A percentile compares a stretch with the other conserved stretches of the same genome.
These are phyloP conservation scores for Annulohypoxylon nitens DNA, from an alignment of 495 filamentous ascomycete species.

Conservation along the genomic window DNA sequence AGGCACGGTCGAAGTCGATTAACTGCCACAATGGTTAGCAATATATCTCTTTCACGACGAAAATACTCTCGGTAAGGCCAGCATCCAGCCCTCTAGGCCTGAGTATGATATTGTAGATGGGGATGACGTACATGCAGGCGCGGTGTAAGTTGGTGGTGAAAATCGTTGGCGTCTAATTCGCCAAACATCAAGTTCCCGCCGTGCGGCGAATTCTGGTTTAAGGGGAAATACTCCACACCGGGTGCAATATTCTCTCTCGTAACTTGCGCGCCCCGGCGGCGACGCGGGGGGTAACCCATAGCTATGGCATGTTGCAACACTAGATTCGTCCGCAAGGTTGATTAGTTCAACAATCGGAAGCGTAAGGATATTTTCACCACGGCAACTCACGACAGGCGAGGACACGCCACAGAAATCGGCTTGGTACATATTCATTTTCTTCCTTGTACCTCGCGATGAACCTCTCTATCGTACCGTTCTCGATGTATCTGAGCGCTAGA, in stretches of 20 bases:
- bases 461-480: not conserved
- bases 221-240: too few relatives aligned
- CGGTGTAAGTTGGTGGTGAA: slow-evolving; percentile 24
- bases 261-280: too few relatives aligned
- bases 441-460: not conserved
- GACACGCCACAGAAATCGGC: slow-evolving; percentile 39
- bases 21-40: slow-evolving; percentile 26
- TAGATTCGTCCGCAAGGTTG: not conserved
- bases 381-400: slow-evolving; percentile 40
- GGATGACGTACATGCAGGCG: slow-evolving; percentile 25
- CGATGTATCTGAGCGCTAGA: slow-evolving; percentile 38
- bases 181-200: slow-evolving; percentile 27
- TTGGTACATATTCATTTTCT: not conserved
- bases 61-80: not conserved
- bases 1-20: slow-evolving; percentile 44
- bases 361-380: too few relatives aligned
- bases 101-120: not conserved
- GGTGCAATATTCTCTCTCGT: not conserved
- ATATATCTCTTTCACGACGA: not conserved
- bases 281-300: slow-evolving; percentile 33
- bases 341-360: slow-evolving; percentile 11
- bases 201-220: slow-evolving; percentile 40
- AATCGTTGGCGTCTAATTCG: not conserved
- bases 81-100: too few relatives aligned
- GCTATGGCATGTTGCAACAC: slow-evolving; percentile 36